phyloP scores from a whole-genome alignment of 106 monocot species.

The Platanthera guangdongensis region DNA sequence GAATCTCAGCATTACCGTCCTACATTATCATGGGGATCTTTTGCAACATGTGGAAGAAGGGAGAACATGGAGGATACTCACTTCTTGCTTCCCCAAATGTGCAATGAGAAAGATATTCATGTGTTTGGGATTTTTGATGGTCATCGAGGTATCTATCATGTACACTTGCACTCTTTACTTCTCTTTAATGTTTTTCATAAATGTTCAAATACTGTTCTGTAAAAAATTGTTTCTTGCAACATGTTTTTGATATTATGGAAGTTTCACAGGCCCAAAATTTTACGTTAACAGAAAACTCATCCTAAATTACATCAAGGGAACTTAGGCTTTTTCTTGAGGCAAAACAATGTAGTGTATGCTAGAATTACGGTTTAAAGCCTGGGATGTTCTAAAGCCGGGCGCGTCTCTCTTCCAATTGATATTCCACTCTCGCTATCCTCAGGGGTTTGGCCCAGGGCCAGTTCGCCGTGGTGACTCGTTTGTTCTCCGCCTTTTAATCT shows the following conservation, averaged over 20 bases:
- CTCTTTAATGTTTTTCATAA: background rate
- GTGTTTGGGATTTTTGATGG: constrained; percentile 95
- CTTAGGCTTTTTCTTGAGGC: too few relatives aligned
- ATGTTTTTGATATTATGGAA: background rate
- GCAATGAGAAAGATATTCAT: constrained; percentile 50
- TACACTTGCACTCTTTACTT: background rate
- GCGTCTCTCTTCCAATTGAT: too few relatives aligned
- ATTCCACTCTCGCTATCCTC: too few relatives aligned
- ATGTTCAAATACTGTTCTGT: background rate
- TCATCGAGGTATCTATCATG: constrained; percentile 59
- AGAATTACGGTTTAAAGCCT: too few relatives aligned
- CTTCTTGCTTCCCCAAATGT: constrained; percentile 76
- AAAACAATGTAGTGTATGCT: too few relatives aligned
- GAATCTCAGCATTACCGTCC: constrained; percentile 40
- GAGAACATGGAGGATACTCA: constrained; percentile 98
- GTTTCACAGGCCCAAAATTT: background rate
- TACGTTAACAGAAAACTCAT: background rate
- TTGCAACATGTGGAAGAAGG: constrained; percentile 83
- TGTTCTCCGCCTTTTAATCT: too few relatives aligned
- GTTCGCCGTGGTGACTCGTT: too few relatives aligned
- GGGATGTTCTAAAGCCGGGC: too few relatives aligned
- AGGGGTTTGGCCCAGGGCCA: too few relatives aligned
- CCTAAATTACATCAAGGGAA: too few relatives aligned
- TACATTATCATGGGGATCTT: constrained; percentile 85
- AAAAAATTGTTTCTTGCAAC: background rate